Percentiles rank a stretch among this genome's conserved stretches.
phyloP scores from a whole-genome alignment of 2,329 filamentous ascomycete genomes.

The Rutstroemia sydowiana region DNA sequence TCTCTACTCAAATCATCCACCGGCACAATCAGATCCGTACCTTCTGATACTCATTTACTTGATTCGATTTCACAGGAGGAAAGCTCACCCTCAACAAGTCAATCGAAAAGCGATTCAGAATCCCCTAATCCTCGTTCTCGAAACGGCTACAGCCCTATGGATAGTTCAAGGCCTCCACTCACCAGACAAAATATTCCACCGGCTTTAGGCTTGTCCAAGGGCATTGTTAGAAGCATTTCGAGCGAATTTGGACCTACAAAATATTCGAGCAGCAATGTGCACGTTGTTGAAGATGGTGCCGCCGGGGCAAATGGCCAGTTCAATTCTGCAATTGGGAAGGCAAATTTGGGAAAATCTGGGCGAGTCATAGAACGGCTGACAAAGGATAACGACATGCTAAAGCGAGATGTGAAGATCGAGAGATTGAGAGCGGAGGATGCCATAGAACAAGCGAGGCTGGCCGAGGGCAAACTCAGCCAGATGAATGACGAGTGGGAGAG shows the following conservation, averaged over 20 bases:
- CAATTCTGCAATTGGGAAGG: conserved; percentile 63
- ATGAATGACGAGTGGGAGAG: conserved; percentile 62
- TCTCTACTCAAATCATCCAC: conserved; percentile 15
- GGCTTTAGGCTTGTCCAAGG: conserved; percentile 9
- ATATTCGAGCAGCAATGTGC: conserved; percentile 17
- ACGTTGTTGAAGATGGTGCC: conserved; percentile 15
- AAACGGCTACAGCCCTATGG: conserved; percentile 11
- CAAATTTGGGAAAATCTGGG: conserved; percentile 65
- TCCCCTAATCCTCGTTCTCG: conserved; percentile 19
- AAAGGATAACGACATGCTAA: conserved; percentile 70
- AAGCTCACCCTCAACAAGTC: conserved; percentile 2
- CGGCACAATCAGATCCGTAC: conserved; percentile 27
- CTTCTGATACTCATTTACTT: conserved; percentile 16
- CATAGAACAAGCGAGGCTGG: conserved; percentile 57
- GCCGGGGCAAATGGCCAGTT: conserved; percentile 31
- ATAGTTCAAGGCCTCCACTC: conserved; percentile 17
- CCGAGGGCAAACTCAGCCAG: conserved; percentile 66
- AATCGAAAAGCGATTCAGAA: conserved; percentile 14
- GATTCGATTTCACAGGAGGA: conserved; percentile 12
- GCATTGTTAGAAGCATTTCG: conserved; percentile 24
- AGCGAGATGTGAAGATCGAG: conserved; percentile 64
- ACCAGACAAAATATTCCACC: conserved; percentile 19
- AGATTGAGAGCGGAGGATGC: conserved; percentile 60
- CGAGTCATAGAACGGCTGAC: conserved; percentile 76
- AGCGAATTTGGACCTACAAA: conserved; percentile 27